Evolutionary conservation across 2,329 filamentous ascomycete species (phyloP).

Genomic region (Cladophialophora exuberans): DNA sequence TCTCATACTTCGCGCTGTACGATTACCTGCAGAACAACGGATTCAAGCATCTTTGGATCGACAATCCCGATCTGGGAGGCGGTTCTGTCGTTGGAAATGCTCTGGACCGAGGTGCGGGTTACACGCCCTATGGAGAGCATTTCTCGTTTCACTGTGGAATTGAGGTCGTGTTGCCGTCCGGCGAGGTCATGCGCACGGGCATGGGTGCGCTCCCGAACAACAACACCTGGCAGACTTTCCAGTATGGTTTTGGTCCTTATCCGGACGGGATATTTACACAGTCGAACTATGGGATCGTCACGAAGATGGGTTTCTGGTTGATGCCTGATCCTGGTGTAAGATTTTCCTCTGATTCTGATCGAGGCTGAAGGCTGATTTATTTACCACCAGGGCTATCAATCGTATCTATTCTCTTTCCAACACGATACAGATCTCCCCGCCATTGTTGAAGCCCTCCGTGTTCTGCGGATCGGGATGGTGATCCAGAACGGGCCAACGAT

Average conservation of each 20-base stretch:
- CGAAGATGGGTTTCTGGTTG: conserved; percentile 31
- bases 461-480: conserved; percentile 7
- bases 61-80: conserved; percentile 53
- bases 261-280: conserved; percentile 27
- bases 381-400: conserved; percentile 14
- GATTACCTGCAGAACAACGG: conserved; percentile 43
- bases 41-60: conserved; percentile 49
- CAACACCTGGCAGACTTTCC: conserved; percentile 19
- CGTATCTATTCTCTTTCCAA: conserved; percentile 24
- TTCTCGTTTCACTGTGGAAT: conserved; percentile 50
- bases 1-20: conserved; percentile 51
- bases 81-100: conserved; percentile 55
- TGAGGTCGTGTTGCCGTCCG: conserved; percentile 47
- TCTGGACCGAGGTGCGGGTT: conserved; percentile 46
- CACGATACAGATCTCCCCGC: conserved; percentile 12
- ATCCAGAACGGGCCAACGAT: conserved; percentile 10
- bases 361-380: not conserved
- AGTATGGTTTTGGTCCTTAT: conserved; percentile 18
- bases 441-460: conserved; percentile 8
- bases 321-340: conserved; percentile 25
- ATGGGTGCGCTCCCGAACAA: conserved; percentile 40
- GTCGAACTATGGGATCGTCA: conserved; percentile 30
- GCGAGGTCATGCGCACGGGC: conserved; percentile 43
- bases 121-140: conserved; percentile 45
- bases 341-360: not conserved